Base-by-base conservation (phyloP, 2,329 filamentous ascomycete species). In the Colletotrichum limetticola region DNA sequence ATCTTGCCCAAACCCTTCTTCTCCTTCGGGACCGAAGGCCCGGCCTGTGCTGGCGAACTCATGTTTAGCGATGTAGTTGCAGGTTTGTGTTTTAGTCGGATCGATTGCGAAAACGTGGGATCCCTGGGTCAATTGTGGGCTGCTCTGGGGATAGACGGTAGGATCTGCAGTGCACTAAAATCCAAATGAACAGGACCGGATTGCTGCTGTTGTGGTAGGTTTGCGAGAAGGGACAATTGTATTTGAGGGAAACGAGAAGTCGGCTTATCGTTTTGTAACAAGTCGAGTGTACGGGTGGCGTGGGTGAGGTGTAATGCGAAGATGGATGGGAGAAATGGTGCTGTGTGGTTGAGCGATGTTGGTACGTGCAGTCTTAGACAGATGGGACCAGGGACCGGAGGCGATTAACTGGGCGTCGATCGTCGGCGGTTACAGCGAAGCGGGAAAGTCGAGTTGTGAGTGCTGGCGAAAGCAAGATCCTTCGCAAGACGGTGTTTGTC, bases 1-100 rank as follows among this genome's bases (percentile, higher is more conserved):
- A 89, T 80, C 76, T 83, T 88, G 67, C 83, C 84, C 32, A 89
- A 76, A 14, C 85, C 84, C 78, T 83, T 87, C 81, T 85, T 87
- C 76, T 85, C 84, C 59, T 78, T 80, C 63, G 80, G 79, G 66
- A 75, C 74, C 49, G 80, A 81, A 52, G 81, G 80, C 76, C 81
- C 82, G 61, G 78, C 78, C 72, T 82, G 85, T 68, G 82, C 81
- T 57, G 82, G 79, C 14, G 85, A 85, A 73, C 85, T 86, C 86
- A 87, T 87, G 70, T 49, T 79, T 65, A 37, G 24, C 22, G 28
- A 19, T 26, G 53, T 53, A 28, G 52, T 60, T 56, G 61, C 37
- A 28, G 55, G 22, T 53, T 42, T 37, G 22, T 26, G 30, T 30
- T 37, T 28, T 14, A 42, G 61, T 66, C 19, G 49, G 16, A 28